These are phyloP conservation scores for Pseudognaphalium luteoalbum DNA, from an alignment of 129 eudicot species.

Conservation along the genomic window DNA sequence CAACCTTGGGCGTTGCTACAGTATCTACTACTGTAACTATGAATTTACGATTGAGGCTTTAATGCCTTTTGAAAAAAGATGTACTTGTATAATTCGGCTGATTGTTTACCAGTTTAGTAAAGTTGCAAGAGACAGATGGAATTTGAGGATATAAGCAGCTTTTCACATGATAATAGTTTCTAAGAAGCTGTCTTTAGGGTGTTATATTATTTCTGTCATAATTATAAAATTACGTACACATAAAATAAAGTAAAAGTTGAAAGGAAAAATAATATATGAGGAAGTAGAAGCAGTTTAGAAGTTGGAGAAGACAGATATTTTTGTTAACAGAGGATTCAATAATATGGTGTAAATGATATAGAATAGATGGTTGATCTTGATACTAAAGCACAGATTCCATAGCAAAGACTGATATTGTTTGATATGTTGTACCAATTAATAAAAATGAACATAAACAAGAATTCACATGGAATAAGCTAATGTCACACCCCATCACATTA, in stretches of 20 bases:
- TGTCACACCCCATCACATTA: too few species aligned
- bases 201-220: not conserved
- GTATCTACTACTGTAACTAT: too few species aligned
- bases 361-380: too few species aligned
- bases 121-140: not conserved
- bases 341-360: too few species aligned
- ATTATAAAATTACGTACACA: not conserved
- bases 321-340: too few species aligned
- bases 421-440: too few species aligned
- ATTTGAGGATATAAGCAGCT: not conserved
- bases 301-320: not conserved
- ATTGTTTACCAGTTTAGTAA: not conserved
- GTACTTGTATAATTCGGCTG: not conserved
- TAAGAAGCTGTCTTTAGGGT: not conserved
- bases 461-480: too few species aligned
- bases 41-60: not conserved
- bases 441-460: too few species aligned
- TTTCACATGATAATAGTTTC: not conserved
- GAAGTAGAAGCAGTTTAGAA: not conserved
- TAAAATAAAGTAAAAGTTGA: not conserved
- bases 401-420: too few species aligned
- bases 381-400: too few species aligned
- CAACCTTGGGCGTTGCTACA: too few species aligned
- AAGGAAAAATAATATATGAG: not conserved
- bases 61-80: not conserved